phyloP scores from a whole-genome alignment of 176 grass and related monocot genomes.

The Oryza glaberrima region DNA sequence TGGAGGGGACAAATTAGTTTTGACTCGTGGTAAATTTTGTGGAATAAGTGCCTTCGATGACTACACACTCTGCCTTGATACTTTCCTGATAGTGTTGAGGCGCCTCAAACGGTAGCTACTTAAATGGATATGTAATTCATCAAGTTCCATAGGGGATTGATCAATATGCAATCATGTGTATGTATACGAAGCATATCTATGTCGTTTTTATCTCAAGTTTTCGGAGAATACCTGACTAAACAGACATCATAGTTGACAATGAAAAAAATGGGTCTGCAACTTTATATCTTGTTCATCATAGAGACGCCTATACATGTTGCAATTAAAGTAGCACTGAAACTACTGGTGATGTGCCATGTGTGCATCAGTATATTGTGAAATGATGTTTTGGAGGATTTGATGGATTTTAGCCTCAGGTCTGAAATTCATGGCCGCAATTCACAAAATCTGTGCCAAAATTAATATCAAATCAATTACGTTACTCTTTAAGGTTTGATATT shows the following conservation, averaged over 20 bases:
- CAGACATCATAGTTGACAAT: not conserved
- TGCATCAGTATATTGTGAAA: not conserved
- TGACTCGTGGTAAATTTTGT: conserved; percentile 49
- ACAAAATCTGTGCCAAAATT: too few relatives aligned
- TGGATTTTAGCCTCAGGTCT: too few relatives aligned
- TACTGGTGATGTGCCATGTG: not conserved
- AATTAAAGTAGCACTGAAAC: conserved; percentile 3
- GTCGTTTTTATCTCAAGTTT: conserved; percentile 7
- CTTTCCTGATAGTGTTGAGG: conserved; percentile 27
- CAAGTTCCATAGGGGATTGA: conserved; percentile 38
- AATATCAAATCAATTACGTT: too few relatives aligned
- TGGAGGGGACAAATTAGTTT: conserved; percentile 13
- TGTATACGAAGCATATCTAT: conserved; percentile 39
- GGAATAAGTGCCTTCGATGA: conserved; percentile 48
- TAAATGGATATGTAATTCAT: conserved; percentile 36
- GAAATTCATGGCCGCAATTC: too few relatives aligned
- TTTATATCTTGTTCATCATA: not conserved
- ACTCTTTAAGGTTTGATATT: too few relatives aligned
- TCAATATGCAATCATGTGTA: conserved; percentile 43
- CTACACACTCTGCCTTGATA: conserved; percentile 34
- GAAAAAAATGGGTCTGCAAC: not conserved
- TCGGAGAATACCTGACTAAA: conserved; percentile 20
- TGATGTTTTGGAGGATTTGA: not conserved
- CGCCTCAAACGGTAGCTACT: conserved; percentile 27
- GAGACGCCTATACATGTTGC: not conserved